Evolutionary conservation across 345 rosid genomes (phyloP).

Genomic region (Kernera saxatilis): DNA sequence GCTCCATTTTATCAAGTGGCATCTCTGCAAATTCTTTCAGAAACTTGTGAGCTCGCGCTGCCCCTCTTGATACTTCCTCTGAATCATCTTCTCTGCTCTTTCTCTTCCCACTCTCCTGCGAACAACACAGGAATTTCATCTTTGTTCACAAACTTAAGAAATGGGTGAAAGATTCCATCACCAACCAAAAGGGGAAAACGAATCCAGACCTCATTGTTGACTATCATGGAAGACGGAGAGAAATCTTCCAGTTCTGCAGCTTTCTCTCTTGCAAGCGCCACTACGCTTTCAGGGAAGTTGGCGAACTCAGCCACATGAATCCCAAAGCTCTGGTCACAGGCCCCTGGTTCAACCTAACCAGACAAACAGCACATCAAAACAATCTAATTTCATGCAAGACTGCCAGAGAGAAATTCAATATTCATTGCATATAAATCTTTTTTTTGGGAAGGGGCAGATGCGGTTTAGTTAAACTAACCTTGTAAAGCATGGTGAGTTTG

Average conservation of each 20-base stretch:
- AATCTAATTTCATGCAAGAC: not conserved
- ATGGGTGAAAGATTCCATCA: not conserved
- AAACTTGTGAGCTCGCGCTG: slow-evolving; percentile 70
- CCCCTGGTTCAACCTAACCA: slow-evolving; percentile 79
- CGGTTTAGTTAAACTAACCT: slow-evolving; percentile 39
- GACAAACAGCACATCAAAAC: not conserved
- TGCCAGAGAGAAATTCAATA: not conserved
- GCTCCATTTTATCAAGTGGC: slow-evolving; percentile 81
- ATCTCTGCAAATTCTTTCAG: slow-evolving; percentile 73
- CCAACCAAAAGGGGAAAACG: not conserved
- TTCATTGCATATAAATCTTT: not conserved
- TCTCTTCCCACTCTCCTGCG: slow-evolving; percentile 66
- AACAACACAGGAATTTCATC: not conserved
- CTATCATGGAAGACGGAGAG: slow-evolving; percentile 52
- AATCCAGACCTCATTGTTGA: slow-evolving; percentile 45
- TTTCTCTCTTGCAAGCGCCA: slow-evolving; percentile 86
- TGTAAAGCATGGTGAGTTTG: slow-evolving; percentile 93
- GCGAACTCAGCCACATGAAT: slow-evolving; percentile 98
- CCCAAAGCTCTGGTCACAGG: slow-evolving; percentile 98
- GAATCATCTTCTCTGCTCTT: slow-evolving; percentile 48
- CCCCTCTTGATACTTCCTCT: slow-evolving; percentile 63
- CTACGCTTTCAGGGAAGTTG: slow-evolving; percentile 93
- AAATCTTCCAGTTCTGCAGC: slow-evolving; percentile 96
- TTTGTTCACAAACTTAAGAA: not conserved
- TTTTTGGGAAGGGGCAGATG: not conserved